Base-by-base conservation (phyloP, 495 filamentous ascomycete species). In the Neurospora cerealis region DNA sequence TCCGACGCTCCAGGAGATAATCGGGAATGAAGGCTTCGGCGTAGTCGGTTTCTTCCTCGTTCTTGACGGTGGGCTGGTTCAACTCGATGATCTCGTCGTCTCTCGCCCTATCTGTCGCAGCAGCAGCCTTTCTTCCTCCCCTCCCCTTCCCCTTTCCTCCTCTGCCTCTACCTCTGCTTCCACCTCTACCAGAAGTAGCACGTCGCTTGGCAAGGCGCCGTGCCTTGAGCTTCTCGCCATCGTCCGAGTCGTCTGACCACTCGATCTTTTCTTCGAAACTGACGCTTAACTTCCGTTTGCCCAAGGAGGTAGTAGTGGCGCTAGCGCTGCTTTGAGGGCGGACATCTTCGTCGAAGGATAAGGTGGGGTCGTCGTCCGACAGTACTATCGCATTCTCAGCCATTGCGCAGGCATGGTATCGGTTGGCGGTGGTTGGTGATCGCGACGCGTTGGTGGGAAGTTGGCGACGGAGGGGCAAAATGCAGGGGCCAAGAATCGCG, bases 1-100 rank as follows among this genome's bases (percentile, higher is more conserved):
- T 86, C 11, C 89, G 86, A 36, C 91, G 86, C 69, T 85, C 82
- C 73, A 73, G 71, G 38, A 88, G 73, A 73, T 88, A 87, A 10
- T 83, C 81, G 0, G 87, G 87, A 1, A 88, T 62, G 4, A 77
- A 73, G 19, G 79, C 78, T 41, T 82, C 77, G 54, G 76, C 62
- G 34, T 76, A 75, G 3, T 82, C 81, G 11, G 81, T 73, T 2
- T 80, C 73, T 10, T 69, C 73, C 19, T 73, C 74, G 28, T 74
- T 73, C 42, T 75, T 78, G 15, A 76, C 74, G 71, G 74, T 75
- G 15, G 72, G 48, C 48, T 28, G 48, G 39, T 69, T 71, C 73
- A 73, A 32, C 2, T 69, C 69, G 54, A 28, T 74, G 71, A 37
- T 77, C 54, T 66, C 54, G 54, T 66, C 54, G 6, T 66, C 54